Conservation (phyloP, 768 basidiomycete genomes). For the Boletus sensibilis region DNA sequence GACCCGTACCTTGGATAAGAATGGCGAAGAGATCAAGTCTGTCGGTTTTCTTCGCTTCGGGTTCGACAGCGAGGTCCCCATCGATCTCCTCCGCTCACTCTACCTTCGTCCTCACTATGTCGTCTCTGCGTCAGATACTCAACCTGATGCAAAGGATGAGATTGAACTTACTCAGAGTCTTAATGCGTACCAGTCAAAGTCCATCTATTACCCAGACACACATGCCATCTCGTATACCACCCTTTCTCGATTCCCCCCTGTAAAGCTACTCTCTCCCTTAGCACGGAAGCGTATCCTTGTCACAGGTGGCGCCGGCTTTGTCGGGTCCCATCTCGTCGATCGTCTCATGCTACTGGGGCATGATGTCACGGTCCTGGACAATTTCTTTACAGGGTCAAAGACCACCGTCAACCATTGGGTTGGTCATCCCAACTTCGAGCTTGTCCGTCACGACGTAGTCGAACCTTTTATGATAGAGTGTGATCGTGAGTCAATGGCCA, state of each 20-base stretch:
- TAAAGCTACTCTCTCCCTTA: constrained; percentile 77
- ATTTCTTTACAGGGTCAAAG: constrained; percentile 98
- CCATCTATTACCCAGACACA: constrained; percentile 78
- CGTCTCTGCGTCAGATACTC: constrained; percentile 39
- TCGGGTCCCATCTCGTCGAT: constrained; percentile 97
- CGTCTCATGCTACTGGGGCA: constrained; percentile 97
- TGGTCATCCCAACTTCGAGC: constrained; percentile 98
- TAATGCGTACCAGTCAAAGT: constrained; percentile 71
- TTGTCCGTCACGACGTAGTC: constrained; percentile 96
- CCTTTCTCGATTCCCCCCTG: constrained; percentile 88
- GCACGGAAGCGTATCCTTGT: constrained; percentile 87
- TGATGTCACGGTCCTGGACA: constrained; percentile 95
- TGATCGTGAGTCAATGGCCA: constrained; percentile 63
- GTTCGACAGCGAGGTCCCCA: constrained; percentile 81
- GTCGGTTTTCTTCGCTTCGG: constrained; percentile 88
- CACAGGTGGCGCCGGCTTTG: constrained; percentile 98
- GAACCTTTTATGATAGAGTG: constrained; percentile 99
- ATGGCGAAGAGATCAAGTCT: constrained; percentile 67
- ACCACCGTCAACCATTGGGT: constrained; percentile 96
- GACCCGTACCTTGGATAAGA: constrained; percentile 70
- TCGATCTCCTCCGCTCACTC: constrained; percentile 81
- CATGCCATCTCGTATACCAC: constrained; percentile 91
- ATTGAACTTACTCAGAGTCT: constrained; percentile 43
- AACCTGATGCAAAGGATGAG: constrained; percentile 38
- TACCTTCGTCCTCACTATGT: constrained; percentile 85